These are phyloP conservation scores for Fraxinus ornus DNA, from an alignment of 305 asterid genomes.

Conservation along the genomic window DNA sequence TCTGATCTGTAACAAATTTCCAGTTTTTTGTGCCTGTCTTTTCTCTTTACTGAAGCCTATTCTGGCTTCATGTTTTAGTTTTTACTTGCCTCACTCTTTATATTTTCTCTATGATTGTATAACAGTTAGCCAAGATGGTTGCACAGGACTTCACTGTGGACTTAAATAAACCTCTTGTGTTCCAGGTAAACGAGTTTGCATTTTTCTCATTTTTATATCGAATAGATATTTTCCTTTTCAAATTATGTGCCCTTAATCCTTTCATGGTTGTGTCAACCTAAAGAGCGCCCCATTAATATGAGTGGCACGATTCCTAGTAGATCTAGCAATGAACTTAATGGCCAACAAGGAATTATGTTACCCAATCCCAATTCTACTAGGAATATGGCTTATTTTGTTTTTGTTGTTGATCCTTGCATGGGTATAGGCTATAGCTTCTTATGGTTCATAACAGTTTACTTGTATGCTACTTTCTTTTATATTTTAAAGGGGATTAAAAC, in stretches of 20 bases:
- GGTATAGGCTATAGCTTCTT: not conserved
- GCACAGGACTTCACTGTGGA: conserved; percentile 60
- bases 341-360: not conserved
- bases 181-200: conserved; percentile 49
- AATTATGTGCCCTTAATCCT: not conserved
- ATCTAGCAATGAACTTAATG: not conserved
- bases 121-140: conserved; percentile 54
- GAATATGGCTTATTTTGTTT: not conserved
- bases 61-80: not conserved
- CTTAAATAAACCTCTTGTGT: conserved; percentile 72
- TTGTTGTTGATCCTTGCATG: not conserved
- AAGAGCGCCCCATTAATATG: not conserved
- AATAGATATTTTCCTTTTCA: not conserved
- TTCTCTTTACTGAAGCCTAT: not conserved
- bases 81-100: not conserved
- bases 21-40: not conserved
- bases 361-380: not conserved
- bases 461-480: too few relatives aligned
- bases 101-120: conserved; percentile 10
- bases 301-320: not conserved
- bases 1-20: not conserved
- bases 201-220: not conserved
- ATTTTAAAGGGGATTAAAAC: not conserved
- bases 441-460: not conserved
- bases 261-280: not conserved